Conservation (phyloP, 495 filamentous ascomycete species). For the Penicillium flavigenum region DNA sequence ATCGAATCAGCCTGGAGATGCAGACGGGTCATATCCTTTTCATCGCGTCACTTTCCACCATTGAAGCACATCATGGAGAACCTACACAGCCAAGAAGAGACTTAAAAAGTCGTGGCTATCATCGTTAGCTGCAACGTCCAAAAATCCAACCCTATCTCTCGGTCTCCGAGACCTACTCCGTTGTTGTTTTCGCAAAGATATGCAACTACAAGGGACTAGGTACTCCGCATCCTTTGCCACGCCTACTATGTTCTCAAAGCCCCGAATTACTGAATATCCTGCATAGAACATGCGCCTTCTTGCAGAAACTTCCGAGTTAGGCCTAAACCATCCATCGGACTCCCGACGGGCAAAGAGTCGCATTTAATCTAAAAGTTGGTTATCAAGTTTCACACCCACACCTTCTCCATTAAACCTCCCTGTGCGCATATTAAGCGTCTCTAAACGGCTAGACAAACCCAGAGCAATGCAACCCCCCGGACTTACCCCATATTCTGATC, state of each 20-base stretch:
- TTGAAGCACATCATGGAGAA: background rate
- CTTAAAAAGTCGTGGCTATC: background rate
- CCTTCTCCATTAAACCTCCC: constrained; percentile 2
- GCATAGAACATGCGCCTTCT: constrained; percentile 1
- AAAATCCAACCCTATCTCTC: background rate
- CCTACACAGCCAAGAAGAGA: background rate
- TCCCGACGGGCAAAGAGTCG: constrained; percentile 16
- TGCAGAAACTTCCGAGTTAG: background rate
- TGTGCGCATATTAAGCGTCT: constrained; percentile 3
- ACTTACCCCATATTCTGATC: background rate
- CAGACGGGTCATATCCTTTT: background rate
- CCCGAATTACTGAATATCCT: constrained; percentile 8
- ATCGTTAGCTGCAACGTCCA: constrained; percentile 1
- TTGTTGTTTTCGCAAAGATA: background rate
- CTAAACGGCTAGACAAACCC: constrained; percentile 8
- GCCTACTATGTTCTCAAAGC: background rate
- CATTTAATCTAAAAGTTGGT: constrained; percentile 8
- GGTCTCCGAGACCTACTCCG: background rate
- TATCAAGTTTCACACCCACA: constrained; percentile 10
- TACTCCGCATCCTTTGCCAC: constrained; percentile 4
- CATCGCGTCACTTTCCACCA: background rate
- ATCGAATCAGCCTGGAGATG: background rate
- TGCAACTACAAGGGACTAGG: background rate
- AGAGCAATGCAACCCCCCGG: constrained; percentile 1
- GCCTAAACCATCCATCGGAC: constrained; percentile 12